Evolutionary conservation across 2,329 filamentous ascomycete genomes (phyloP), one percentile per base, ranked within the genome.

Genomic region (Elsinoe australis): DNA sequence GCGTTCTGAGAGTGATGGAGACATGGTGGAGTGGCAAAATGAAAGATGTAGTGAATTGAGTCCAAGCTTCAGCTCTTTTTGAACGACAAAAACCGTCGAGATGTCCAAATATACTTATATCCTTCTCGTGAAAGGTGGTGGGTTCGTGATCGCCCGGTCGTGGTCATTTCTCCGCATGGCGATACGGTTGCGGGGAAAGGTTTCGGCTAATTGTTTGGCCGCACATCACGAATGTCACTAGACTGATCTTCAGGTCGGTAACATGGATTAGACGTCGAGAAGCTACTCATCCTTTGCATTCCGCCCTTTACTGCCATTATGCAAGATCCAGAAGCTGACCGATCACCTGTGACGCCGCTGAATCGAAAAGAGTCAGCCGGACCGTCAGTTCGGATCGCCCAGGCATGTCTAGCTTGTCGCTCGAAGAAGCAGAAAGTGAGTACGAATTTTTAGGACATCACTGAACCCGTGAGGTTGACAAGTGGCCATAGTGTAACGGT

Each of bases 351-450:
- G 12, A 29, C 7, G 6, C 26, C 26, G 26, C 26, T 6, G 12
- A 29, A 6, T 7, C 26, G 12, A 14, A 24, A 14, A 18, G 39
- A 44, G 24, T 5, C 39, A 3, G 26, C 24, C 2, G 28, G 28
- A 21, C 24, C 39, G 10, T 15, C 39, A 12, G 28, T 17, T 28
- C 29, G 39, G 21, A 44, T 44, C 6, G 17, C 39, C 2, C 18
- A 28, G n/a, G 44, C 44, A 9, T 47, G 44, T 26, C 19, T 47
- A 15, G 44, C 44, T 2, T 47, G 44, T 35, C 29, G 44, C 7
- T 34, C 44, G 6, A 34, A 22, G 21, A 47, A 47, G 44, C 44
- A 47, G 26, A 47, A 47, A 31, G 44, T 47, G 15, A 17, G 15
- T 24, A 2, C 4, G 12, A 35, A n/a, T n/a, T n/a, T n/a, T n/a